Evolutionary conservation across 1,284 basidiomycete genomes (phyloP).

Genomic region (Cryptococcus sp.): DNA sequence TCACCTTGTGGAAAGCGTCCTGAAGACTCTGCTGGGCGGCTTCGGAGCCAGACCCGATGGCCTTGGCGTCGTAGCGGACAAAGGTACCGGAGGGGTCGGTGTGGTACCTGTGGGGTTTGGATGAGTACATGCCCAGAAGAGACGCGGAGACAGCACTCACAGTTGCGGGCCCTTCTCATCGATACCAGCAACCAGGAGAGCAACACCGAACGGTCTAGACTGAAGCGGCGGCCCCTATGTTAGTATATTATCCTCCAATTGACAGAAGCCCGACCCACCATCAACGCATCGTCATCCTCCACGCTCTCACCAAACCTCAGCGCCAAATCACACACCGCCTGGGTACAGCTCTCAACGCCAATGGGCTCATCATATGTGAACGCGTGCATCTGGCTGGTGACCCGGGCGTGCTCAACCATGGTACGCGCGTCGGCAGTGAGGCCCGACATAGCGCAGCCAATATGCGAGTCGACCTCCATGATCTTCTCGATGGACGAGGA

Average conservation of each 20-base stretch:
- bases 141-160: slow-evolving; percentile 52
- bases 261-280: slow-evolving; percentile 55
- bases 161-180: slow-evolving; percentile 96
- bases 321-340: slow-evolving; percentile 96
- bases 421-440: slow-evolving; percentile 97
- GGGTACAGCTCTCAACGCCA: slow-evolving; percentile 94
- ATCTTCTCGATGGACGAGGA: slow-evolving; percentile 98
- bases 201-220: slow-evolving; percentile 98
- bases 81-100: slow-evolving; percentile 99
- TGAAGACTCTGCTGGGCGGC: slow-evolving; percentile 96
- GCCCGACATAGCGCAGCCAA: slow-evolving; percentile 98
- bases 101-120: slow-evolving; percentile 64
- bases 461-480: slow-evolving; percentile 97
- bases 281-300: slow-evolving; percentile 97
- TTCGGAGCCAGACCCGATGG: slow-evolving; percentile 96
- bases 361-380: slow-evolving; percentile 98
- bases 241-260: neutral
- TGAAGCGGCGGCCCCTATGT: slow-evolving; percentile 23
- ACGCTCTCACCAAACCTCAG: slow-evolving; percentile 98
- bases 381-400: slow-evolving; percentile 90
- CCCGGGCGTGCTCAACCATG: slow-evolving; percentile 99
- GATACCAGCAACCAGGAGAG: slow-evolving; percentile 91
- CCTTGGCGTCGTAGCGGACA: slow-evolving; percentile 95
- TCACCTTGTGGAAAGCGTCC: slow-evolving; percentile 97
- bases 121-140: neutral